Percentiles rank a stretch among this genome's conserved stretches.
These are phyloP conservation scores for Cytospora leucostoma DNA, from an alignment of 2,329 filamentous ascomycete genomes.

Conservation along the genomic window DNA sequence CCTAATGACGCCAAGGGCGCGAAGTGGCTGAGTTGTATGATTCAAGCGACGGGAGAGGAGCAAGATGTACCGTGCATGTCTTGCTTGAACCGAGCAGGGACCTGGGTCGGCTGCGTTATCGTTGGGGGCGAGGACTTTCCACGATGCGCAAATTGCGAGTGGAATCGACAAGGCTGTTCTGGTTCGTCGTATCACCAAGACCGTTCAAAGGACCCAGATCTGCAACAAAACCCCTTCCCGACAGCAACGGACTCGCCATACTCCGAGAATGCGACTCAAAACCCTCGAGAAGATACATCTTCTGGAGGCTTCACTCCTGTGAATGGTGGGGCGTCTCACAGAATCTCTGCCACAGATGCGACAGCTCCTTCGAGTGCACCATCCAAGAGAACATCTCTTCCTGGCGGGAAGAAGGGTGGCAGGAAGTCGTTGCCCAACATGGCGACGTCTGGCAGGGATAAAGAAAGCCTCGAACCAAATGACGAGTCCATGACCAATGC, in stretches of 20 bases:
- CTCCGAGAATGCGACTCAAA: conserved; percentile 8
- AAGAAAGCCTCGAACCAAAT: conserved; percentile 13
- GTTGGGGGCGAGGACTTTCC: conserved; percentile 45
- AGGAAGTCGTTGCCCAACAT: conserved; percentile 25
- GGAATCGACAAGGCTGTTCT: conserved; percentile 41
- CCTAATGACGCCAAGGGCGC: conserved; percentile 44
- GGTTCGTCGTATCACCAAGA: conserved; percentile 26
- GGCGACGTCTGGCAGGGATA: conserved; percentile 19
- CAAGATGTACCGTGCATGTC: conserved; percentile 44
- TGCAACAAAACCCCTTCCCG: conserved; percentile 1
- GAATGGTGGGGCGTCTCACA: conserved; percentile 25
- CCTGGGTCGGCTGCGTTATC: conserved; percentile 49
- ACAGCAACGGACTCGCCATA: conserved; percentile 8
- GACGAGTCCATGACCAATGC: conserved; percentile 20
- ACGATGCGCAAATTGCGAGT: conserved; percentile 55
- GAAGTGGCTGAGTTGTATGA: conserved; percentile 52
- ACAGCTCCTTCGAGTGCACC: conserved; percentile 9
- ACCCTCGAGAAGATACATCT: conserved; percentile 21
- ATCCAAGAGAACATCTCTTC: conserved; percentile 23
- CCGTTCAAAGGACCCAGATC: conserved; percentile 13
- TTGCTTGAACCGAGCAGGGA: conserved; percentile 46
- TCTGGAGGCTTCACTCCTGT: conserved; percentile 31
- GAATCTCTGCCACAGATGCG: neutral
- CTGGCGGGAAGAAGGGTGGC: conserved; percentile 19
- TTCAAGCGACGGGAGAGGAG: conserved; percentile 50